Percentiles rank a stretch among this genome's conserved stretches.
These are phyloP conservation scores for Solanum bukasovii DNA, from an alignment of 257 asterid species.

Conservation along the genomic window DNA sequence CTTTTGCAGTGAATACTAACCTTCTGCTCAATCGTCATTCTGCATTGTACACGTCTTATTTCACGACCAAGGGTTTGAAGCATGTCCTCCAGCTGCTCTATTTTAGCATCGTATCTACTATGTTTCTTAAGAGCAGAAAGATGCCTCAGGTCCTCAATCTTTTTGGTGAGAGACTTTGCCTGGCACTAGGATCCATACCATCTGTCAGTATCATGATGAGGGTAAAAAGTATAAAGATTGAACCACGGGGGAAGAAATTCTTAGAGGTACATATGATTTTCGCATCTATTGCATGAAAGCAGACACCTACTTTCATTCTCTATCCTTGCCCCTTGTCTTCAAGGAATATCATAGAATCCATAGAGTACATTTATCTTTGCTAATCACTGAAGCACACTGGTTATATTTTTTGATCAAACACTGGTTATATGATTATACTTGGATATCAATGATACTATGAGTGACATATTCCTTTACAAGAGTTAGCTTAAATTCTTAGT, in stretches of 20 bases:
- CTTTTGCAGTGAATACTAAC: conserved; percentile 14
- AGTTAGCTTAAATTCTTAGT: not conserved
- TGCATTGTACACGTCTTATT: conserved; percentile 38
- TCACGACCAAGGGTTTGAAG: conserved; percentile 40
- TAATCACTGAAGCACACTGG: not conserved
- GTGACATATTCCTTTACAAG: not conserved
- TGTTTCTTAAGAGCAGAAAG: conserved; percentile 12
- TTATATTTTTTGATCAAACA: not conserved
- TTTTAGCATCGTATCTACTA: conserved; percentile 18
- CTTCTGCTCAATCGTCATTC: conserved; percentile 51
- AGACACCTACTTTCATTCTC: not conserved
- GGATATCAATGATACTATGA: not conserved
- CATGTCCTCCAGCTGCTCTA: conserved; percentile 43
- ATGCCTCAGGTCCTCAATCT: conserved; percentile 45
- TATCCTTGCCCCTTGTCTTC: not conserved
- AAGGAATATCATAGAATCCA: not conserved
- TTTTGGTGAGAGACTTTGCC: conserved; percentile 41
- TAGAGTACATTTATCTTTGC: not conserved
- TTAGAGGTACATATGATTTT: not conserved
- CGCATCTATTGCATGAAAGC: not conserved
- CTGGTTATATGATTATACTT: not conserved
- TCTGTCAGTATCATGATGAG: not conserved
- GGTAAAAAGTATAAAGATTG: not conserved
- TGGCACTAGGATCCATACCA: conserved; percentile 28
- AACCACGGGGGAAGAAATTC: not conserved